Evolutionary conservation across 129 eudicot genomes (phyloP), one percentile per base, ranked within the genome.

Genomic region (Tagetes patula): DNA sequence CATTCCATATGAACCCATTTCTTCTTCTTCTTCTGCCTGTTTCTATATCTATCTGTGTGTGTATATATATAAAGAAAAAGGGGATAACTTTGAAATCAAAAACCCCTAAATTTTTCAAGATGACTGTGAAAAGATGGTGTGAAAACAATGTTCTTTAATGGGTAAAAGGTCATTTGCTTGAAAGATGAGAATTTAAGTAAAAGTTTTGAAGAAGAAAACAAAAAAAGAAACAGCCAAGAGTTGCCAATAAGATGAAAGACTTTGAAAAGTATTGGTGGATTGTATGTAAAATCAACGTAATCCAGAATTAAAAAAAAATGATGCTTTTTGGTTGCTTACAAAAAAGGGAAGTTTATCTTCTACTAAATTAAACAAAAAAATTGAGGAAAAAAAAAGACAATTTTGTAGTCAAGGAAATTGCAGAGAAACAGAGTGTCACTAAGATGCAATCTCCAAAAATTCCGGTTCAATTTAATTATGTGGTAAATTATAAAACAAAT

Each of bases 1-100:
- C 95, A 73, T 90, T 82, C 87, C 90, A 75, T 58, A 83, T 64
- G 99, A 94, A 74, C 97, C 97, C 99, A 94, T 94, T 31, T 70
- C 61, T 68, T 58, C 11, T 31, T 70, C 61, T 68, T 58, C 11
- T 6, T 49, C 61, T 71, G 52, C 7, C 53, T 50, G 65, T 71
- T 71, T 69, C 72, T 45, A 69, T 69, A 3, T 53, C 31, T 69
- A 49, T 71, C 27, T 47, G 48, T 60, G 30, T 67, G 13, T 69
- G 39, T 50, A 30, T 65, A 41, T 42, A 11, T 55, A 65, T 41
- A 45, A 14, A 62, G 53, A 56, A 71, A 49, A 52, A 47, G 65
- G 76, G 65, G 63, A 52, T n/a, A 20, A 58, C 50, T 69, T 53
- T 40, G 34, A 36, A 69, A 77, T 49, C 47, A 33, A 58, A 61